phyloP scores from a whole-genome alignment of 2,329 filamentous ascomycete species.

The Aureobasidium zeae region DNA sequence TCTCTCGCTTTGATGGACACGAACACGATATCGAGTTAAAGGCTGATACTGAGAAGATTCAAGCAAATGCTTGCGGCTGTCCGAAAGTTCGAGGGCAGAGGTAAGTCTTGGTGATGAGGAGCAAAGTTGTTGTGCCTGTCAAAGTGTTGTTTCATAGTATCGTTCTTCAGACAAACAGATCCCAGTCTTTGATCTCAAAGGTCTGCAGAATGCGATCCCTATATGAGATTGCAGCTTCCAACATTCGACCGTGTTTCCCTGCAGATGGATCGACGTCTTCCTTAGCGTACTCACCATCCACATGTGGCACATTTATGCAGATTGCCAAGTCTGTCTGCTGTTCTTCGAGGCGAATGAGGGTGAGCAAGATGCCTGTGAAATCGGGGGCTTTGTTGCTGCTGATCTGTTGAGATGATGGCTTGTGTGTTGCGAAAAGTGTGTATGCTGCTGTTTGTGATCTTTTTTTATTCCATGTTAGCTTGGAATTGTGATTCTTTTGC shows the following conservation, averaged over 20 bases:
- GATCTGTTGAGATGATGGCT: constrained; percentile 24
- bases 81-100: too few species aligned
- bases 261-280: constrained; percentile 60
- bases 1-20: too few species aligned
- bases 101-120: too few species aligned
- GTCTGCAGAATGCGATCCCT: constrained; percentile 64
- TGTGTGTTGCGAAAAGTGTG: constrained; percentile 56
- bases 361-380: constrained; percentile 62
- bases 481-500: background rate
- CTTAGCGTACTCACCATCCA: constrained; percentile 62
- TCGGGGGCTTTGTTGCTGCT: constrained; percentile 34
- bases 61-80: too few species aligned
- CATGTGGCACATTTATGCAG: constrained; percentile 80
- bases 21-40: too few species aligned
- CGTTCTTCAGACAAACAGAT: constrained; percentile 59
- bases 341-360: constrained; percentile 65
- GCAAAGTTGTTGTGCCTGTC: too few species aligned
- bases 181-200: constrained; percentile 74
- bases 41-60: too few species aligned
- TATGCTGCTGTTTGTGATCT: constrained; percentile 51
- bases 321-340: constrained; percentile 74
- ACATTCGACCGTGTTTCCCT: constrained; percentile 57
- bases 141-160: too few species aligned
- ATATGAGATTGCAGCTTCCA: constrained; percentile 51
- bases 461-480: constrained; percentile 23